Base-by-base conservation (phyloP, 2,329 filamentous ascomycete genomes). In the Phyllosticta citribraziliensis region DNA sequence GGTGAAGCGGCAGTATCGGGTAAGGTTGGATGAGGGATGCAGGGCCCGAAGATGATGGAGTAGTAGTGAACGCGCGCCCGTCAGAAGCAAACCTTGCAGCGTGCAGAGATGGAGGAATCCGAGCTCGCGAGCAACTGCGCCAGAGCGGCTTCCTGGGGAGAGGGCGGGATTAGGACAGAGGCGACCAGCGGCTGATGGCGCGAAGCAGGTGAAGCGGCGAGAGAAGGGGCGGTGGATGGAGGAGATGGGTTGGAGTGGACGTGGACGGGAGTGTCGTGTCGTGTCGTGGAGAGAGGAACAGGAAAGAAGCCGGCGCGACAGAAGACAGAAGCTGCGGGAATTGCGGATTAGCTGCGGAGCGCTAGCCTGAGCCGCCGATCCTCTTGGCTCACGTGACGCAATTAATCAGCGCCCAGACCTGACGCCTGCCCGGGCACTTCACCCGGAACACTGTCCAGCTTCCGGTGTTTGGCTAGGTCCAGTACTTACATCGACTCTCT, bases 81-180 rank as follows among this genome's bases (percentile, higher is more conserved):
- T 50, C 56, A 62, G 27, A 61, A 59, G 56, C 61, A 62, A 62
- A 62, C 62, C 55, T 63, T 61, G 52, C 59, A 56, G 55, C 52
- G 59, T 62, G 55, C 52, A 24, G 20, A 24, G 52, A 8, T 35
- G 22, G 70, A 68, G 33, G n/a, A 47, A 47, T n/a, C 40, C 40
- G 40, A 47, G 40, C 40, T 47, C 17, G 17, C 40, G 12, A 69
- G 65, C 70, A 69, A 69, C 67, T 69, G 63, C 56, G 66, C 68
- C 67, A 69, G 69, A 61, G 51, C 25, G 53, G 27, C 33, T 62
- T 50, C 22, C 47, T 35, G 27, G 6, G 27, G 27, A 67, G 65
- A 69, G 70, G 68, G 60, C 66, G 66, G 68, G 62, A 65, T 64
- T 64, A 66, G 67, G 58, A 61, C 60, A 53, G 24, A 55, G 60